phyloP scores from a whole-genome alignment of 768 basidiomycete genomes.

The Macrolepiota fuliginosa region DNA sequence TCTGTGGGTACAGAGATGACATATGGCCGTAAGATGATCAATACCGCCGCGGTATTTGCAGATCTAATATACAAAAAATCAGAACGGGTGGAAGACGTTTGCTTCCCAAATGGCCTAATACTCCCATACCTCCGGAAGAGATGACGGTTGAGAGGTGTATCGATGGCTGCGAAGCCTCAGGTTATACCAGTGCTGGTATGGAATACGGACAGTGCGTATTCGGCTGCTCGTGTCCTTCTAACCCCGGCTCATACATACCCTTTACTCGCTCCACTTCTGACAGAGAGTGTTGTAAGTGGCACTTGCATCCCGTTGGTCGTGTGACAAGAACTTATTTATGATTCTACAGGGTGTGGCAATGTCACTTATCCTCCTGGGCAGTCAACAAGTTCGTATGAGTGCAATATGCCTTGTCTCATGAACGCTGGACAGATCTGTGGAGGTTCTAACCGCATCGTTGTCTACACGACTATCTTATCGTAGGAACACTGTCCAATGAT shows the following conservation, averaged over 20 bases:
- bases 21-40: conserved; percentile 6
- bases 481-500: neutral
- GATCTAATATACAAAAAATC: neutral
- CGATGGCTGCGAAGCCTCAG: conserved; percentile 16
- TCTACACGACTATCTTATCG: neutral
- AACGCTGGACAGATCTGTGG: conserved; percentile 20
- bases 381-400: conserved; percentile 9
- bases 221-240: neutral
- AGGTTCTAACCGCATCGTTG: conserved; percentile 8
- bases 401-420: conserved; percentile 17
- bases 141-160: conserved; percentile 22
- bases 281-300: conserved; percentile 18
- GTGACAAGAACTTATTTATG: neutral
- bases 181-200: conserved; percentile 17
- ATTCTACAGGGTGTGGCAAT: conserved; percentile 15
- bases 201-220: conserved; percentile 19
- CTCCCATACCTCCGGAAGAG: conserved; percentile 14
- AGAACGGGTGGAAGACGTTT: conserved; percentile 5
- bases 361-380: conserved; percentile 12
- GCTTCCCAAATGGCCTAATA: conserved; percentile 14
- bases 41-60: neutral
- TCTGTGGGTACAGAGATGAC: conserved; percentile 11
- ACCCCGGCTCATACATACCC: neutral
- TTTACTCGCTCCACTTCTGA: neutral
- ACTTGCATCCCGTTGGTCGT: neutral